Evolutionary conservation across 2,329 filamentous ascomycete genomes (phyloP), one percentile per base, ranked within the genome.

Genomic region (Decorospora gaudefroyi): DNA sequence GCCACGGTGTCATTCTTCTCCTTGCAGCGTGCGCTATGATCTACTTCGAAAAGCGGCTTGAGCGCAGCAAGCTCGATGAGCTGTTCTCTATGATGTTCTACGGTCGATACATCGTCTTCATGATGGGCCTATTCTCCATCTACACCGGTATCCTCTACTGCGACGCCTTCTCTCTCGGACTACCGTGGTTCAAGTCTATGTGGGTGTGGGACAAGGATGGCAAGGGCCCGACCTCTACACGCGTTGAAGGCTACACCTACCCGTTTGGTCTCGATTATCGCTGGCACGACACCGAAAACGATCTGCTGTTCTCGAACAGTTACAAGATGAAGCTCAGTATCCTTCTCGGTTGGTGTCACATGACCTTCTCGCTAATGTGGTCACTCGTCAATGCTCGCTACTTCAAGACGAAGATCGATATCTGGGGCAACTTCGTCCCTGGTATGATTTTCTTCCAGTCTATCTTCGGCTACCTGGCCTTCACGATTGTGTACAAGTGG

Each of bases 261-360:
- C 92, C 95, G 11, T 96, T 99, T 66, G 93, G 93, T 58, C 75
- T 99, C 49, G 93, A 99, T 68, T 96, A 86, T 85, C 88, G 86
- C 65, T 99, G 93, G 93, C 95, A 99, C 70, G 90, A 87, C 48
- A 87, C 90, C 9, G 92, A 97, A 64, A 99, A 99, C 64, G 87
- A 95, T 49, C 80, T 99, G 13, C 81, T 99, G 35, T 99, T 99
- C 76, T 87, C 84, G 70, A 99, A 99, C 86, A 95, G 88, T 73
- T 95, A 93, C 81, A 99, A 99, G 85, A 99, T 99, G 93, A 99
- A 99, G 80, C 88, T 99, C 75, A 95, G 89, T 77, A 96, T 99
- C 68, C 83, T 99, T 57, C 81, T 99, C 55, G 93, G 95, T 71
- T 99, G 95, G 93, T 83, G 83, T 46, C 91, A 96, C 76, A 99